These are phyloP conservation scores for Strobilomyces confusus DNA, from an alignment of 768 basidiomycete species.

Conservation along the genomic window DNA sequence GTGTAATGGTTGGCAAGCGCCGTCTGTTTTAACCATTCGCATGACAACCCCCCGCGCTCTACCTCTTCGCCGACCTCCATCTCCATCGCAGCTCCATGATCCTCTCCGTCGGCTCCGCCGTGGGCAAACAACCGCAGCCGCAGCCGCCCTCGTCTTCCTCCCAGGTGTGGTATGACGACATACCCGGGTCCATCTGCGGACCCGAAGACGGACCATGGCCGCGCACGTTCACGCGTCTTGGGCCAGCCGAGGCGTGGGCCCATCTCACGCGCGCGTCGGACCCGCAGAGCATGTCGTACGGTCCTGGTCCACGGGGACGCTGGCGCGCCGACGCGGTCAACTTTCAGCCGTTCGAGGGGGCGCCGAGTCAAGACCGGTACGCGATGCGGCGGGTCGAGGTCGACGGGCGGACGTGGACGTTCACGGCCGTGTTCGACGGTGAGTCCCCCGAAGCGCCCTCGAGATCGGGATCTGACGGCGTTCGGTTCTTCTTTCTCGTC, in stretches of 20 bases:
- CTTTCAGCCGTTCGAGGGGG: slow-evolving; percentile 57
- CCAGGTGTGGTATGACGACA: slow-evolving; percentile 56
- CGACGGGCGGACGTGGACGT: slow-evolving; percentile 54
- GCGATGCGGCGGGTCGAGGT: slow-evolving; percentile 55
- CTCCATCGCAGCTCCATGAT: slow-evolving; percentile 11
- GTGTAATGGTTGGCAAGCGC: slow-evolving; percentile 26
- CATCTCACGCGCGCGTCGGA: slow-evolving; percentile 48
- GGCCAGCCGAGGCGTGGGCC: slow-evolving; percentile 50
- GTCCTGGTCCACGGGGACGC: slow-evolving; percentile 32
- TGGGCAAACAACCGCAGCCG: slow-evolving; percentile 11
- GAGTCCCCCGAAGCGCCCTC: slow-evolving; percentile 15
- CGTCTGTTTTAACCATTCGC: slow-evolving; percentile 27
- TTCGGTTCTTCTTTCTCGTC: neutral
- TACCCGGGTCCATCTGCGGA: slow-evolving; percentile 57
- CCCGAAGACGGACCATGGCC: slow-evolving; percentile 68
- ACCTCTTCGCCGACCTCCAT: neutral
- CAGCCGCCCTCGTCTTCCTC: slow-evolving; percentile 18
- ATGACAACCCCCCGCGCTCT: slow-evolving; percentile 1
- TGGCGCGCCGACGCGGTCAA: slow-evolving; percentile 58
- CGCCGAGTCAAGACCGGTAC: slow-evolving; percentile 61
- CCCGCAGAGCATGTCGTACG: slow-evolving; percentile 44
- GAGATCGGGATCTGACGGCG: neutral
- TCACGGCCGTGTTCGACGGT: slow-evolving; percentile 73
- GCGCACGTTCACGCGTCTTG: slow-evolving; percentile 49
- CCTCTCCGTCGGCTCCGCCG: slow-evolving; percentile 14